A percentile compares a stretch with the other conserved stretches of the same genome.
Evolutionary conservation across 164 flowering plant species (phyloP).

Genomic region (Hamamelis virginiana): DNA sequence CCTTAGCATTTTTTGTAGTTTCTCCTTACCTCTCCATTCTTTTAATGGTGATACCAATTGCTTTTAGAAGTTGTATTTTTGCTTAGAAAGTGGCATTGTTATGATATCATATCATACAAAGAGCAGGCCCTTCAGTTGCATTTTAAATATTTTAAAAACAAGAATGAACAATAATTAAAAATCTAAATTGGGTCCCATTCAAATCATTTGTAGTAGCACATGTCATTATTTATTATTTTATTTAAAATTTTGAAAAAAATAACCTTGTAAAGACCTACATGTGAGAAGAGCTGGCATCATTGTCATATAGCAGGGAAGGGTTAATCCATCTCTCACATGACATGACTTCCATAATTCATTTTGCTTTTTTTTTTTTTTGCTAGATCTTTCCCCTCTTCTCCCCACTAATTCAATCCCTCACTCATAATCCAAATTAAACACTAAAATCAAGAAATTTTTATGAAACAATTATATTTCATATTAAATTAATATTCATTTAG

Average conservation of each 20-base stretch:
- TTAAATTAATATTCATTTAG: no score
- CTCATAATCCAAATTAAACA: not conserved
- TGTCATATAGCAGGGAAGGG: not conserved
- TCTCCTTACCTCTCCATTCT: not conserved
- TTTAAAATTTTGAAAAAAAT: not conserved
- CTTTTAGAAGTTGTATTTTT: no score
- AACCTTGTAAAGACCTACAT: not conserved
- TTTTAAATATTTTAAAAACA: no score
- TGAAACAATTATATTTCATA: no score
- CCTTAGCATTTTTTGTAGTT: not conserved
- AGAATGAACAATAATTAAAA: no score
- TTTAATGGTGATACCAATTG: no score
- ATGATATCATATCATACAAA: no score
- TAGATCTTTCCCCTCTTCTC: conserved; percentile 6
- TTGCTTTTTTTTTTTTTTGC: conserved; percentile 12
- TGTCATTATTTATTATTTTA: not conserved
- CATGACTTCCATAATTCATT: not conserved
- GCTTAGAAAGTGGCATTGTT: no score
- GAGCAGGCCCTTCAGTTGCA: no score
- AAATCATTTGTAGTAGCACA: not conserved
- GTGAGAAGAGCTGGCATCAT: not conserved
- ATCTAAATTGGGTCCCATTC: no score
- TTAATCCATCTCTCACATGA: conserved; percentile 9
- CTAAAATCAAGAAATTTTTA: not conserved
- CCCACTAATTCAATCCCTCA: not conserved